Evolutionary conservation across 2,329 filamentous ascomycete genomes (phyloP).

Genomic region (Aspergillus aculeatus): DNA sequence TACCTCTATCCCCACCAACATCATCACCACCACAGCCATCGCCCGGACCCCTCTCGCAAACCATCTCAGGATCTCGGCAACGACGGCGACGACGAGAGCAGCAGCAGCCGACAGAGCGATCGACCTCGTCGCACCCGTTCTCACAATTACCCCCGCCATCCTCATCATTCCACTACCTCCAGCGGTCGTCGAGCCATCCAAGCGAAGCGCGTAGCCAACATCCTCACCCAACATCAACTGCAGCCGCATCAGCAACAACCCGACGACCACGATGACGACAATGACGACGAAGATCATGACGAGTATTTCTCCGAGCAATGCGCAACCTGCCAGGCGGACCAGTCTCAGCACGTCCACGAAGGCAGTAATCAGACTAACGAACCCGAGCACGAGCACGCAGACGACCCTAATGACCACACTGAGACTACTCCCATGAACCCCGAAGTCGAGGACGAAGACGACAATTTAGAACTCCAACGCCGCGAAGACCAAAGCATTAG

Average conservation of each 20-base stretch:
- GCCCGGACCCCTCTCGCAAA: not conserved
- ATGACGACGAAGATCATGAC: not conserved
- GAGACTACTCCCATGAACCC: not conserved
- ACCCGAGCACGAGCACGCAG: not conserved
- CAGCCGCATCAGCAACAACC: not conserved
- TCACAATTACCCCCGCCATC: slow-evolving; percentile 24
- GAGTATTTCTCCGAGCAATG: not conserved
- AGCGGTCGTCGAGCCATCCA: slow-evolving; percentile 8
- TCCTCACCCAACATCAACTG: slow-evolving; percentile 23
- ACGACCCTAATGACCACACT: not conserved
- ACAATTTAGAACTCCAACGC: not conserved
- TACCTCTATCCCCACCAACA: slow-evolving; percentile 14
- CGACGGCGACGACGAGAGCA: slow-evolving; percentile 40
- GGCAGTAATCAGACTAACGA: not conserved
- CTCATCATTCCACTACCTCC: slow-evolving; percentile 10
- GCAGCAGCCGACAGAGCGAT: slow-evolving; percentile 27
- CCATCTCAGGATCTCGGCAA: slow-evolving; percentile 34
- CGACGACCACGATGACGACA: not conserved
- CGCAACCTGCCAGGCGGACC: not conserved
- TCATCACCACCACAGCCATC: not conserved
- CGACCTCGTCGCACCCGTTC: slow-evolving; percentile 23
- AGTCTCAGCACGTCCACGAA: not conserved
- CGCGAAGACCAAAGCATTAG: not conserved
- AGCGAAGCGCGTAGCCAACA: slow-evolving; percentile 22
- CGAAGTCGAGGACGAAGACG: not conserved